A percentile compares a stretch with the other conserved stretches of the same genome.
phyloP scores from a whole-genome alignment of 139 green algal species.

The Protoeuglena noctilucae region DNA sequence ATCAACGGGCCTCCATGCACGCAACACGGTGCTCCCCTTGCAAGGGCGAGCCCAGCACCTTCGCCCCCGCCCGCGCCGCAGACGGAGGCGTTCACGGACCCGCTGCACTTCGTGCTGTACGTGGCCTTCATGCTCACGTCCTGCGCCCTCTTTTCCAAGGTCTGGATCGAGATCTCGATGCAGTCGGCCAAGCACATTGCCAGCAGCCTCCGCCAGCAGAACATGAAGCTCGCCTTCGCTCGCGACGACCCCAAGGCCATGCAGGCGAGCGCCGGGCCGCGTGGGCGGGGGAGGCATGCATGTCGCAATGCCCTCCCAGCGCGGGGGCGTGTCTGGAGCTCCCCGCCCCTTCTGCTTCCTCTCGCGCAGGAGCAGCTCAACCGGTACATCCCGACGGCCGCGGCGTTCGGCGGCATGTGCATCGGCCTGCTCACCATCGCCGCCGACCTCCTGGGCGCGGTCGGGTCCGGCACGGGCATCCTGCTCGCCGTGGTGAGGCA shows the following conservation, averaged over 20 bases:
- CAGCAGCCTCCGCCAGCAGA: slow-evolving; percentile 93
- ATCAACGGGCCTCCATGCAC: too few species aligned
- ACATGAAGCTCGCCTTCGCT: slow-evolving; percentile 76
- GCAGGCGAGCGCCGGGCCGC: too few species aligned
- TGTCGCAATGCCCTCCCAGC: too few species aligned
- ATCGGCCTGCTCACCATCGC: slow-evolving; percentile 96
- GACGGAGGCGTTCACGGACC: slow-evolving; percentile 63
- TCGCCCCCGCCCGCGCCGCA: too few species aligned
- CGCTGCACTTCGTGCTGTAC: slow-evolving; percentile 94
- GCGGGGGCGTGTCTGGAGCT: too few species aligned
- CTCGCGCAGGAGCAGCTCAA: slow-evolving; percentile 99
- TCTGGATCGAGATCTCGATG: slow-evolving; percentile 98
- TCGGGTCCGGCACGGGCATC: slow-evolving; percentile 87
- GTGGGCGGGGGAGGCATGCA: too few species aligned
- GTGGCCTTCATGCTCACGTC: slow-evolving; percentile 92
- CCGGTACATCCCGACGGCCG: slow-evolving; percentile 82
- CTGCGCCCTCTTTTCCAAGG: slow-evolving; percentile 99
- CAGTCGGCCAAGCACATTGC: slow-evolving; percentile 84
- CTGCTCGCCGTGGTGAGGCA: slow-evolving; percentile 91
- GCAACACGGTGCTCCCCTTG: too few species aligned
- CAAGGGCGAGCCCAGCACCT: too few species aligned
- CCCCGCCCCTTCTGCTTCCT: too few species aligned
- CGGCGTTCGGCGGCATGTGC: slow-evolving; percentile 98
- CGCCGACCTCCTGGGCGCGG: slow-evolving; percentile 93
- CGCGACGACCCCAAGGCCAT: slow-evolving; percentile 52